Base-by-base conservation (phyloP, 1,284 basidiomycete genomes). In the Cryptococcus sp. region DNA sequence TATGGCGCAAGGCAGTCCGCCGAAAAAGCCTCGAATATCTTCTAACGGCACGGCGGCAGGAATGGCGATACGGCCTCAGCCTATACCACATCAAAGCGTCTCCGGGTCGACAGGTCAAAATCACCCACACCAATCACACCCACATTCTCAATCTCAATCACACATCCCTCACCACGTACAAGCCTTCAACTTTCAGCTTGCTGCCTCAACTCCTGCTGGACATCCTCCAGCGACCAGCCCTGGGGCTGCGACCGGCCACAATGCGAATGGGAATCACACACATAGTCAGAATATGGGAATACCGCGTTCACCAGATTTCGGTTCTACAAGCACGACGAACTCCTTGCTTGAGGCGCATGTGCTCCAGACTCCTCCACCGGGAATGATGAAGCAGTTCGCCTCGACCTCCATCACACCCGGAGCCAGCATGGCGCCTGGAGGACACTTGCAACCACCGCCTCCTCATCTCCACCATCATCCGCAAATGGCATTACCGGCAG, bases 1-100 rank as follows among this genome's bases (percentile, higher is more conserved):
- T 3, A 61, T 67, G 43, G 39, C 56, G 4, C 61, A 61, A 25
- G 58, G 55, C 39, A 56, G 43, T 55, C 60, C 64, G 16, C 52
- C 55, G 3, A 65, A 65, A 51, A 61, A 60, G 39, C 52, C 54
- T n/a, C 61, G 61, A 38, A 38, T 47, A 40, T 55, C 54, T 7
- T 30, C 50, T 0, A 47, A 46, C 25, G 45, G 47, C 3, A 40
- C 30, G 23, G 42, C 17, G 40, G 20, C 40, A 39, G 25, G 47
- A 3, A 47, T 54, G 40, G 25, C 39, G 4, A 27, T 41, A 16
- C 15, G 22, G 42, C 43, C 57, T 19, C n/a, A 43, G 20, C 41
- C 25, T 35, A 55, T 50, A 38, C 27, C 43, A 48, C 23, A 55
- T 20, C 27, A 16, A 27, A 25, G n/a, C 27, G 42, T 55, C 54